Base-by-base conservation (phyloP, 495 filamentous ascomycete species). In the Viridothelium virens region DNA sequence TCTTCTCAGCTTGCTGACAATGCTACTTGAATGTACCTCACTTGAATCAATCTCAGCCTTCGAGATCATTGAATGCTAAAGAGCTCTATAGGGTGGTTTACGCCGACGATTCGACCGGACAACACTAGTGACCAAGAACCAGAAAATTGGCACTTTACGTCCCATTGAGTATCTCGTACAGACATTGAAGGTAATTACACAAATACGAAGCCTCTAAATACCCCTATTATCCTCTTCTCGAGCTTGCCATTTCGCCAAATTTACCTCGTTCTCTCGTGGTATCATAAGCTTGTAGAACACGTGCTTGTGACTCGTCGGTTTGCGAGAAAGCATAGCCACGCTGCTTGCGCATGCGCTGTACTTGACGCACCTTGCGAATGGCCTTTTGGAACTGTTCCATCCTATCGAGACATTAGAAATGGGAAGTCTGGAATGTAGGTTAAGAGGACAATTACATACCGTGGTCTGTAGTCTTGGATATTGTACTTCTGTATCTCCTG, bases 371-470 rank as follows among this genome's bases (percentile, higher is more conserved):
- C 78, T 99, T 99, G 70, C 94, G 87, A 73, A 99, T 97, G 36
- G 94, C 94, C 77, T 99, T 99, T 78, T 99, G 94, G 85, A 99
- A 99, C 78, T 99, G 94, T 76, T 99, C 94, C 94, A 99, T 99
- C 47, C 89, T 91, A 67, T 71, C 46, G 7, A 4, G 18, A 11
- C 14, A 36, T 62, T 44, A 62, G 12, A 18, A 47, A 56, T 50
- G 18, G 5, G 7, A 34, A 61, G 66, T 39, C 18, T 44, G 0
- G 50, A 38, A 48, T 56, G 39, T 53, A 56, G 33, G 44, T 48
- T 18, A 12, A 37, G 33, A 36, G n/a, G 25, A 47, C 50, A n/a
- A 64, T 63, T 69, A 72, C 79, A 64, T 84, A 89, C 84, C 93
- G 82, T 50, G 94, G 94, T 68, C 95, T 84, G 76, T 99, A 99